Evolutionary conservation across 2,329 filamentous ascomycete species (phyloP).

Genomic region (Amesomyces nigricolor): DNA sequence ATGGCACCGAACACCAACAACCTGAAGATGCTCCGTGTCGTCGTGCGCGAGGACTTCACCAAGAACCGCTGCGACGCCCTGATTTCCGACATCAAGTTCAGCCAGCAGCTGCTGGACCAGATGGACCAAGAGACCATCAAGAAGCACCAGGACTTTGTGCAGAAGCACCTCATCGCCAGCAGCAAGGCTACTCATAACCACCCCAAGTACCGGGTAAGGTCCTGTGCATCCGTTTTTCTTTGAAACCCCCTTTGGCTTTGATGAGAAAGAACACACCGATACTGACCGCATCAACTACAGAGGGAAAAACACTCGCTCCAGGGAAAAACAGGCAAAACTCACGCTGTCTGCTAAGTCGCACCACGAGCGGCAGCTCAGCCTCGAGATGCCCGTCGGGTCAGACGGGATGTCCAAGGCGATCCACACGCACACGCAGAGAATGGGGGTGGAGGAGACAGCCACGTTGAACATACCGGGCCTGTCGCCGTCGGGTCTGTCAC

Average conservation of each 20-base stretch:
- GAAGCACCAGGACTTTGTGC: conserved; percentile 62
- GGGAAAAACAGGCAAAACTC: conserved; percentile 86
- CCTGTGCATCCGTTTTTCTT: conserved; percentile 7
- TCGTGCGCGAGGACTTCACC: conserved; percentile 89
- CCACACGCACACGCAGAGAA: neutral
- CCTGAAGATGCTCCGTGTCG: conserved; percentile 86
- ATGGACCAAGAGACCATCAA: conserved; percentile 69
- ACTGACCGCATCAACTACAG: conserved; percentile 31
- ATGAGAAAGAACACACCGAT: neutral
- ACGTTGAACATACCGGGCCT: neutral
- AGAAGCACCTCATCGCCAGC: conserved; percentile 48
- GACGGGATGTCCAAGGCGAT: neutral
- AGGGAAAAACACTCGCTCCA: conserved; percentile 82
- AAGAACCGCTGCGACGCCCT: conserved; percentile 75
- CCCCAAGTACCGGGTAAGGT: conserved; percentile 44
- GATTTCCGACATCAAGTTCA: conserved; percentile 72
- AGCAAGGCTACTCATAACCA: conserved; percentile 50
- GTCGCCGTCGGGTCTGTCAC: no score
- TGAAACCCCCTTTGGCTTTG: neutral
- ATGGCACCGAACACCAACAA: conserved; percentile 84
- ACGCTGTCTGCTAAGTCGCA: conserved; percentile 65
- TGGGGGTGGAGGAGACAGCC: conserved; percentile 4
- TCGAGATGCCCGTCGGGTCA: neutral
- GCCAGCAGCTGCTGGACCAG: conserved; percentile 61
- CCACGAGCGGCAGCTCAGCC: conserved; percentile 2